phyloP scores from a whole-genome alignment of 441 rosid species.

The Brassica hybrid region DNA sequence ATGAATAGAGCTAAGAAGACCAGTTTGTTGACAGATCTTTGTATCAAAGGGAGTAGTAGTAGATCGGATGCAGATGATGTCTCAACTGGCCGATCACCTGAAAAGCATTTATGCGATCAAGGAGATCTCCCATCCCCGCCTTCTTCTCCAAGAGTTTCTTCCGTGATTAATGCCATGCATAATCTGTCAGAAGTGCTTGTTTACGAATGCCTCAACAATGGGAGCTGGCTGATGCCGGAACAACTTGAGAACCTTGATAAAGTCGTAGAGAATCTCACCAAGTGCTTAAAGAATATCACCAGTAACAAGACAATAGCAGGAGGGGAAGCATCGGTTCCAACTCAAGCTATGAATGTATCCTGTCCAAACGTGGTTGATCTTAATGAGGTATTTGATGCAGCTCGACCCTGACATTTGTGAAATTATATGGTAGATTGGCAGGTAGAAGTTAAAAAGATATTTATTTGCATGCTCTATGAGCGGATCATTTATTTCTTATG shows the following conservation, averaged over 20 bases:
- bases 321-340: slow-evolving; percentile 47
- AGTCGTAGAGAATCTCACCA: slow-evolving; percentile 61
- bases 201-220: slow-evolving; percentile 57
- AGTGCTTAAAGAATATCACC: slow-evolving; percentile 53
- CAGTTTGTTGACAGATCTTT: slow-evolving; percentile 31
- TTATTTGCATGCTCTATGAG: background rate
- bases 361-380: slow-evolving; percentile 42
- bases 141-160: slow-evolving; percentile 49
- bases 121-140: slow-evolving; percentile 41
- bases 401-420: slow-evolving; percentile 11
- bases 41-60: slow-evolving; percentile 42
- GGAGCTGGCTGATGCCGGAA: slow-evolving; percentile 55
- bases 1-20: slow-evolving; percentile 29
- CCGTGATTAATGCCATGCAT: slow-evolving; percentile 59
- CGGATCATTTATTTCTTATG: background rate
- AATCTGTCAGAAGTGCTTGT: slow-evolving; percentile 76
- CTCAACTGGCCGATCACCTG: slow-evolving; percentile 49
- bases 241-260: slow-evolving; percentile 60
- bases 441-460: background rate
- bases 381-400: slow-evolving; percentile 54
- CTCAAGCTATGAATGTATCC: slow-evolving; percentile 35
- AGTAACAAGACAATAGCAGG: slow-evolving; percentile 39
- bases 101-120: slow-evolving; percentile 44
- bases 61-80: slow-evolving; percentile 47
- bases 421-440: background rate